phyloP scores from a whole-genome alignment of 2,329 filamentous ascomycete species.

The Penicillium sp. region DNA sequence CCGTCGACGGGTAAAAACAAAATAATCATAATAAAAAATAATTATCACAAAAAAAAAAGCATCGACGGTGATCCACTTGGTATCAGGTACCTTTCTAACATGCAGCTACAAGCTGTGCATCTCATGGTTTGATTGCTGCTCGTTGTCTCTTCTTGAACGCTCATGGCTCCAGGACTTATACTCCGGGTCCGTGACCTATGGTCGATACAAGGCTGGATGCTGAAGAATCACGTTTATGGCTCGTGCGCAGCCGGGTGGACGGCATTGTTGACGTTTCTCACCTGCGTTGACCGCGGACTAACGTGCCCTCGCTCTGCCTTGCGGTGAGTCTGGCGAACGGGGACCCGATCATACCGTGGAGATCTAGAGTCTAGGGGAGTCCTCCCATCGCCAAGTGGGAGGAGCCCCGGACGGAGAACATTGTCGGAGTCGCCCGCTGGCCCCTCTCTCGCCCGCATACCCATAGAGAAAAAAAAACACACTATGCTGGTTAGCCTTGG shows the following conservation, averaged over 20 bases:
- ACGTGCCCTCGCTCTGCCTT: neutral
- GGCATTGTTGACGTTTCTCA: neutral
- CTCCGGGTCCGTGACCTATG: neutral
- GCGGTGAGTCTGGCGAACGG: conserved; percentile 10
- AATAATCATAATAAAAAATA: neutral
- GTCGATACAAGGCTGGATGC: neutral
- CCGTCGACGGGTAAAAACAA: neutral
- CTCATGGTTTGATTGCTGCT: neutral
- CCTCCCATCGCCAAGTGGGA: conserved; percentile 1
- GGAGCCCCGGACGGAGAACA: neutral
- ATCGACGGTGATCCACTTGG: neutral
- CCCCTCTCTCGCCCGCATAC: conserved; percentile 4
- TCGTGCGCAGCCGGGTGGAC: conserved; percentile 10
- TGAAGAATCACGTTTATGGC: conserved; percentile 16
- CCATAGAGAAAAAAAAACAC: neutral
- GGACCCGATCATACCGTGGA: conserved; percentile 16
- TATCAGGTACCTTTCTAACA: conserved; percentile 4
- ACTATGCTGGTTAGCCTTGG: neutral
- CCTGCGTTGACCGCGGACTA: neutral
- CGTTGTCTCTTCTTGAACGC: neutral
- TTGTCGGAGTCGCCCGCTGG: conserved; percentile 9
- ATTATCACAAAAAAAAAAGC: neutral
- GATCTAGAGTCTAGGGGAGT: neutral
- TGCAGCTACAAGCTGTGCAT: conserved; percentile 3
- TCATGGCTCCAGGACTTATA: neutral